These are phyloP conservation scores for Sarcodon aspratus DNA, from an alignment of 768 basidiomycete species.

Conservation along the genomic window DNA sequence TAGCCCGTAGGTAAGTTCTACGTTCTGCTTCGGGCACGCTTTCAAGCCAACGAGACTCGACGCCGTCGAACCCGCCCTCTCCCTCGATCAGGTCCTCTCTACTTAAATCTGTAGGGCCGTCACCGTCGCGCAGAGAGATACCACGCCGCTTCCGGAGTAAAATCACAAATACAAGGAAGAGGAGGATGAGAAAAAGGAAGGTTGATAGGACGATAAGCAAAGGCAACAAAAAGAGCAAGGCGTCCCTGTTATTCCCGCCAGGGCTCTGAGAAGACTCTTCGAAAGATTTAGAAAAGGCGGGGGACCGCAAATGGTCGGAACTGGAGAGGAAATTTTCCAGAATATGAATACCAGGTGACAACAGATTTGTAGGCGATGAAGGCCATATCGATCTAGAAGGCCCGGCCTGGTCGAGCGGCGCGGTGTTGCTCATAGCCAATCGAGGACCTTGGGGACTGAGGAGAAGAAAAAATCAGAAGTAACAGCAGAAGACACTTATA, in stretches of 20 bases:
- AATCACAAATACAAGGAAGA: constrained; percentile 85
- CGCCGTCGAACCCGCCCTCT: constrained; percentile 87
- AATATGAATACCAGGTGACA: too few relatives aligned
- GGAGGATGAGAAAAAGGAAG: constrained; percentile 82
- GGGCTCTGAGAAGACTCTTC: too few relatives aligned
- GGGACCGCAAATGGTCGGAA: too few relatives aligned
- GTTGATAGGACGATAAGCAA: constrained; percentile 90
- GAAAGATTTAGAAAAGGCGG: too few relatives aligned
- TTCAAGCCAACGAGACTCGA: constrained; percentile 94
- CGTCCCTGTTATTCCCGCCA: constrained; percentile 24
- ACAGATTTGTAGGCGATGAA: too few relatives aligned
- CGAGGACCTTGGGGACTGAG: too few relatives aligned
- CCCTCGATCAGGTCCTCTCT: constrained; percentile 83
- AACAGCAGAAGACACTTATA: not conserved
- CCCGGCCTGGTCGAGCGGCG: too few relatives aligned
- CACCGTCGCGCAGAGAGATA: constrained; percentile 72
- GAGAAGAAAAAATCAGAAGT: too few relatives aligned
- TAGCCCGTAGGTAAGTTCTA: constrained; percentile 71
- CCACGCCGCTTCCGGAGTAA: constrained; percentile 69
- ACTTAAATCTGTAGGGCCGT: constrained; percentile 90
- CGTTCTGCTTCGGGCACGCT: constrained; percentile 52
- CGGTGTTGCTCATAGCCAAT: too few relatives aligned
- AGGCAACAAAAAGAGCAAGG: constrained; percentile 81
- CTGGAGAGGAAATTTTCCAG: too few relatives aligned
- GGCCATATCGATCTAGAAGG: too few relatives aligned